Conservation (phyloP, 768 basidiomycete species). For the Xanthoconium stramineum region DNA sequence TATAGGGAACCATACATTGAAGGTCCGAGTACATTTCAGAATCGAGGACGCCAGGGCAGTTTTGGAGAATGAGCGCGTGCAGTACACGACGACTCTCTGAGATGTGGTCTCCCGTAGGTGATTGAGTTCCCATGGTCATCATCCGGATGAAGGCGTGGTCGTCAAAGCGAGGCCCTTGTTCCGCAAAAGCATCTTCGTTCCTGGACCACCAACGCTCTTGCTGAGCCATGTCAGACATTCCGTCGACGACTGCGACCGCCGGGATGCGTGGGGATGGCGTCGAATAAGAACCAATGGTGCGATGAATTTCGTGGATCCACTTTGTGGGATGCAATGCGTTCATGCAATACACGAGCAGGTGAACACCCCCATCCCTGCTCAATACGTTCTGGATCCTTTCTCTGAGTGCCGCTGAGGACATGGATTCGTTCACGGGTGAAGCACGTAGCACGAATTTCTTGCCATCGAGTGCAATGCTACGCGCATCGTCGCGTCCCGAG, state of each 20-base stretch:
- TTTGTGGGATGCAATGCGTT: constrained; percentile 5
- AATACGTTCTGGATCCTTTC: constrained; percentile 7
- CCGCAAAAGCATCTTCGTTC: constrained; percentile 1
- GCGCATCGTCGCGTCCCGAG: background rate
- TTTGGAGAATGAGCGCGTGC: constrained; percentile 13
- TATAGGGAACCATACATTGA: constrained; percentile 5
- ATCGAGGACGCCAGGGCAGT: background rate
- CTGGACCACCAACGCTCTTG: constrained; percentile 22
- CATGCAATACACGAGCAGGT: constrained; percentile 23
- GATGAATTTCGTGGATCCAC: constrained; percentile 15
- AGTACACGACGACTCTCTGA: constrained; percentile 13
- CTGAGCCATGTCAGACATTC: constrained; percentile 2
- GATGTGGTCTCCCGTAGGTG: constrained; percentile 1
- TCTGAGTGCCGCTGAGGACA: background rate
- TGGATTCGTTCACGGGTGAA: constrained; percentile 1
- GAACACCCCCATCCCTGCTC: constrained; percentile 13
- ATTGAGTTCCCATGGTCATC: background rate
- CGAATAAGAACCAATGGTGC: constrained; percentile 2
- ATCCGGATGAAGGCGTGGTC: constrained; percentile 16
- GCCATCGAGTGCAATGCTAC: constrained; percentile 11
- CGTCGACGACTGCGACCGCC: constrained; percentile 18
- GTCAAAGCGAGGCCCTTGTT: constrained; percentile 13
- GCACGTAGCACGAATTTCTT: constrained; percentile 15
- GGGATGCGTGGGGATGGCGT: constrained; percentile 1
- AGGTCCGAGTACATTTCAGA: background rate